A percentile compares a stretch with the other conserved stretches of the same genome.
Evolutionary conservation across 1,284 basidiomycete genomes (phyloP).

Genomic region (Bondarzewia mesenterica): DNA sequence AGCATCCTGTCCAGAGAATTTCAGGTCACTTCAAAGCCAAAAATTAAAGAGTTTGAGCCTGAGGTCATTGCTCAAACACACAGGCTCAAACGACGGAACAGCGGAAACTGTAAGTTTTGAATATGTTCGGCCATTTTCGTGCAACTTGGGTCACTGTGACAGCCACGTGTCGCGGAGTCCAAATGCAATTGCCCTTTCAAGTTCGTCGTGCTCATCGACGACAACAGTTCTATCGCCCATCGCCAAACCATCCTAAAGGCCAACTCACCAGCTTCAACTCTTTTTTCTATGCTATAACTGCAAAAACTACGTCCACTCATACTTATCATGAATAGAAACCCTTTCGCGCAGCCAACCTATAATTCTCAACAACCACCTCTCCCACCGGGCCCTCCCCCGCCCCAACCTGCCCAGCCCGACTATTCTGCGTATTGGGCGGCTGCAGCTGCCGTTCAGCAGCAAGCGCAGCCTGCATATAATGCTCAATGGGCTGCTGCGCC

Average conservation of each 20-base stretch:
- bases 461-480: slow-evolving; percentile 39
- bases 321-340: slow-evolving; percentile 66
- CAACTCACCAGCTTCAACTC: no score
- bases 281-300: no score
- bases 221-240: no score
- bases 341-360: slow-evolving; percentile 61
- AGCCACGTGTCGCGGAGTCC: not conserved
- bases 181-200: not conserved
- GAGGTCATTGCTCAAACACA: no score
- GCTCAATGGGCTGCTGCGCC: slow-evolving; percentile 58
- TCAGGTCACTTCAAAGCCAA: no score
- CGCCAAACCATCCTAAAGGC: slow-evolving; percentile 6
- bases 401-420: slow-evolving; percentile 58
- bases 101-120: no score
- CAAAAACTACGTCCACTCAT: not conserved
- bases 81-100: no score
- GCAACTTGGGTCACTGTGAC: no score
- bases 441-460: slow-evolving; percentile 40
- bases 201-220: not conserved
- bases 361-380: slow-evolving; percentile 65
- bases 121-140: no score
- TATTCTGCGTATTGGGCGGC: slow-evolving; percentile 72
- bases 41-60: no score
- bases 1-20: no score
- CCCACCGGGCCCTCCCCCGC: slow-evolving; percentile 70